These are phyloP conservation scores for Xylaria venustula DNA, from an alignment of 495 filamentous ascomycete genomes.

Conservation along the genomic window DNA sequence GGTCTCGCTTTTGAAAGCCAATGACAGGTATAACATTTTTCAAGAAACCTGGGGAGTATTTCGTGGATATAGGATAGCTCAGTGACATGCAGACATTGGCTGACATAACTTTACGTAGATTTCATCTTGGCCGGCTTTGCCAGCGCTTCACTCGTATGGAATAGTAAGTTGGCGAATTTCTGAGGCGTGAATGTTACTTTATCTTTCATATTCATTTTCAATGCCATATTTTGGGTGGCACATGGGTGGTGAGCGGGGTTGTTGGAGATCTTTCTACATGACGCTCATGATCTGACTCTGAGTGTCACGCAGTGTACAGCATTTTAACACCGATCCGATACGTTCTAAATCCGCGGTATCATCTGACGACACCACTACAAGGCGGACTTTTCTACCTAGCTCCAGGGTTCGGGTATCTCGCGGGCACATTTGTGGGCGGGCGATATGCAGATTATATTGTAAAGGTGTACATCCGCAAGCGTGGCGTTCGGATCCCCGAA, in stretches of 20 bases:
- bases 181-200: too few relatives aligned
- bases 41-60: too few relatives aligned
- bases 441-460: slow-evolving; percentile 68
- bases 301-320: slow-evolving; percentile 52
- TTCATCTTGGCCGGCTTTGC: slow-evolving; percentile 61
- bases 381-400: slow-evolving; percentile 73
- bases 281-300: not conserved
- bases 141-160: slow-evolving; percentile 64
- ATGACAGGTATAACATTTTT: not conserved
- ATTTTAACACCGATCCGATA: slow-evolving; percentile 73
- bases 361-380: slow-evolving; percentile 63
- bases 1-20: not conserved
- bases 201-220: too few relatives aligned
- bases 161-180: slow-evolving; percentile 22
- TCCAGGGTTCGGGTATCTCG: slow-evolving; percentile 66
- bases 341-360: slow-evolving; percentile 69
- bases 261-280: too few relatives aligned
- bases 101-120: slow-evolving; percentile 25
- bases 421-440: slow-evolving; percentile 69
- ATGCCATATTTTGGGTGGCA: not conserved
- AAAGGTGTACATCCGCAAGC: slow-evolving; percentile 59
- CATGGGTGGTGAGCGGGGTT: not conserved
- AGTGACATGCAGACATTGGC: not conserved
- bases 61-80: not conserved
- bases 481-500: slow-evolving; percentile 62